Evolutionary conservation across 495 filamentous ascomycete species (phyloP), one percentile per base, ranked within the genome.

Genomic region (Talaromyces borbonicus): DNA sequence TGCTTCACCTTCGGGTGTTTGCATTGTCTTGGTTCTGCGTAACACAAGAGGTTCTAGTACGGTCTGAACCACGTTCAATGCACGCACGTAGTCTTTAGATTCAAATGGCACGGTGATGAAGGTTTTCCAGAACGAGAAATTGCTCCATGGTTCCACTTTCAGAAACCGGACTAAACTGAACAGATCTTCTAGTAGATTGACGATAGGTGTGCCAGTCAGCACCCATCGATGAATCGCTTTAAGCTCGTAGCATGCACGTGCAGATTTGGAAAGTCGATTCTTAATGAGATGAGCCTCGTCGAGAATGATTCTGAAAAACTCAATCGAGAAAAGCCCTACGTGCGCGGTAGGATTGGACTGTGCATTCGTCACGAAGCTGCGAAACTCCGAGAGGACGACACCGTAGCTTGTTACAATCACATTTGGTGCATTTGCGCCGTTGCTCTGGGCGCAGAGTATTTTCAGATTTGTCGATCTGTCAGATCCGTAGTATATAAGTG

Each of bases 91-190:
- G 52, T 98, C 84, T 51, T 92, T 93, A 0, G 85, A 87, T 58
- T 98, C 92, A 44, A 98, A 98, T 0, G 92, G 92, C 11, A 90
- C 80, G 0, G 93, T 98, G 52, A 98, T 98, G 62, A 98, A 98
- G 0, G 93, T 97, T 49, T 90, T 86, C 92, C 92, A 98, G 66
- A 93, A 98, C 3, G 88, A 92, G 58, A 97, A 97, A 60, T 96
- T 97, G 48, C 81, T 87, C 92, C 92, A 98, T 1, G 92, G 92
- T 55, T 97, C 93, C 6, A 97, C 92, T 48, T 84, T 75, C 24
- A 97, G 66, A 64, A 97, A 98, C 12, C 84, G 77, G 19, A 98
- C 87, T 24, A 97, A 65, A 55, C 85, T 90, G 68, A 97, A 98
- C n/a, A 98, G 71, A 65, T 98, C 92, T 59, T 98, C 93, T 3